phyloP scores from a whole-genome alignment of 1,284 basidiomycete genomes.

The Sanguinoderma infundibulare region DNA sequence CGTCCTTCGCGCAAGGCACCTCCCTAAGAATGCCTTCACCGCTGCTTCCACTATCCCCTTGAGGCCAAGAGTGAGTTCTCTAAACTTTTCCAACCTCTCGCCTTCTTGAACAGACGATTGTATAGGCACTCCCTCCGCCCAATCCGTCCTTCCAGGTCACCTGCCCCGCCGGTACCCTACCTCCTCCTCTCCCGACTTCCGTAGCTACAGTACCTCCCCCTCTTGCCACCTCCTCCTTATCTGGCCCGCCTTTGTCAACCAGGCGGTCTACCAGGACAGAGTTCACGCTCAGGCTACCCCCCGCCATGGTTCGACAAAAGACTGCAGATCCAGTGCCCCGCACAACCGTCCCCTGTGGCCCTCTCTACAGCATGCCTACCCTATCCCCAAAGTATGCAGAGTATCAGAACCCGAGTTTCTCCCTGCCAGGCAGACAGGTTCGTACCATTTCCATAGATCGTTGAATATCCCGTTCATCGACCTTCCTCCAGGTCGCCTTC shows the following conservation, averaged over 20 bases:
- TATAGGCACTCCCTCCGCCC: constrained; percentile 9
- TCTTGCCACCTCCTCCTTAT: background rate
- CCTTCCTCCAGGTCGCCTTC: constrained; percentile 44
- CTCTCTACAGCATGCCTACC: constrained; percentile 26
- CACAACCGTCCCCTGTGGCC: constrained; percentile 10
- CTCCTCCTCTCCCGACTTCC: constrained; percentile 8
- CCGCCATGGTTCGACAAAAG: constrained; percentile 11
- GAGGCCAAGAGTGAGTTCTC: constrained; percentile 15
- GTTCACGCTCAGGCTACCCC: constrained; percentile 18
- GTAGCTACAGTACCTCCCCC: constrained; percentile 4
- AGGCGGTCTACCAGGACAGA: background rate
- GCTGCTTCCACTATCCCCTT: constrained; percentile 51
- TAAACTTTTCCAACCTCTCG: background rate
- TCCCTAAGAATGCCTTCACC: constrained; percentile 70
- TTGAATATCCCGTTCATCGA: background rate
- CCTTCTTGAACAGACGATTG: background rate
- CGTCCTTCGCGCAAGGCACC: constrained; percentile 59
- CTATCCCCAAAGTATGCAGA: constrained; percentile 20
- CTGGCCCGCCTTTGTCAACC: background rate
- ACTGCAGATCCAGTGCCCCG: background rate
- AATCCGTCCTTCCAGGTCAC: constrained; percentile 10
- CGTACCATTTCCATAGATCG: background rate
- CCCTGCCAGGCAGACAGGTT: constrained; percentile 25
- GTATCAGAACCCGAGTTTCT: constrained; percentile 15
- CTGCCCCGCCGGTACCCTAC: background rate